Conservation (phyloP, 257 asterid genomes). For the Schizonepeta tenuifolia region DNA sequence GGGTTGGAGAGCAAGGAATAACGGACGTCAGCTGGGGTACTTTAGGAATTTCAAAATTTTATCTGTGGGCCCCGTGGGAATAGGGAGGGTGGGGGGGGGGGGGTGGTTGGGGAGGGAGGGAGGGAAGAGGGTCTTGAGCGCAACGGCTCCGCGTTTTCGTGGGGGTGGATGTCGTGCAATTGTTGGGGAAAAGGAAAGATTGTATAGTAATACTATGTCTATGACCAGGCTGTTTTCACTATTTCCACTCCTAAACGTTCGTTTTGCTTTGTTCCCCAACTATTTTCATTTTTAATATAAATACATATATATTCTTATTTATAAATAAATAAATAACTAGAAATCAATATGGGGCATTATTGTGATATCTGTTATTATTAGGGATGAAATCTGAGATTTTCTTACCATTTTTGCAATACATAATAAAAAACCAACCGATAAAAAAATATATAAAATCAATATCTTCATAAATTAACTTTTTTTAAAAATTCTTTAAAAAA, state of each 20-base stretch:
- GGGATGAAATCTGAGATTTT: neutral
- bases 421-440: neutral
- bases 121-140: too few species aligned
- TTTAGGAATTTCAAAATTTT: neutral
- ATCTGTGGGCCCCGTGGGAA: constrained; percentile 26
- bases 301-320: too few species aligned
- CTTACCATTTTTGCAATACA: too few species aligned
- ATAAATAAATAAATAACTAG: too few species aligned
- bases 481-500: too few species aligned
- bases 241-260: neutral
- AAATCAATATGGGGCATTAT: neutral
- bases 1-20: constrained; percentile 28
- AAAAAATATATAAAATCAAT: too few species aligned
- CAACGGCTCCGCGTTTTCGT: constrained; percentile 49
- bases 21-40: constrained; percentile 23
- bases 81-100: neutral
- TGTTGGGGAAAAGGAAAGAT: constrained; percentile 7
- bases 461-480: too few species aligned
- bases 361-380: too few species aligned
- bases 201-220: too few species aligned
- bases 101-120: too few species aligned
- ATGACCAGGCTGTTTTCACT: neutral
- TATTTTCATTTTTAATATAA: too few species aligned
- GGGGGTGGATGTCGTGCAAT: constrained; percentile 41
- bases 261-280: neutral